Percentiles rank a stretch among this genome's conserved stretches.
Evolutionary conservation across 306 rosid species (phyloP).

Genomic region (Glycine soja): DNA sequence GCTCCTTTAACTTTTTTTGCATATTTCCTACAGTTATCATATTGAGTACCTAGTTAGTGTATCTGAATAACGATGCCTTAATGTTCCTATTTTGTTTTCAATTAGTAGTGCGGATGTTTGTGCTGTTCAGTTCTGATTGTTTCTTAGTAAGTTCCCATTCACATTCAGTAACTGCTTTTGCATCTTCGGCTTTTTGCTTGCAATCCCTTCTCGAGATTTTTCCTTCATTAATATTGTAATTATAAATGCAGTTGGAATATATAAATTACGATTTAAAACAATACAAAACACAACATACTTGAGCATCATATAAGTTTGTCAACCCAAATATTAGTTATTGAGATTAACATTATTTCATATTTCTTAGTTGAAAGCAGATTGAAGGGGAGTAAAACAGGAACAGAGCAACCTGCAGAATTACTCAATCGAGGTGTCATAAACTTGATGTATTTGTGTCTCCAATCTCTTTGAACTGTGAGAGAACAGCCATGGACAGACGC

Average conservation of each 20-base stretch:
- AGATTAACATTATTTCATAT: conserved; percentile 12
- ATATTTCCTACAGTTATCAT: not conserved
- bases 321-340: conserved; percentile 18
- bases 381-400: conserved; percentile 25
- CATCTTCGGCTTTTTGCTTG: conserved; percentile 20
- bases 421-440: conserved; percentile 25
- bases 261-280: not conserved
- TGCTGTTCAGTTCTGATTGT: not conserved
- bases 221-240: not conserved
- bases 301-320: not conserved
- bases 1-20: not conserved
- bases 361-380: conserved; percentile 13
- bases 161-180: conserved; percentile 31
- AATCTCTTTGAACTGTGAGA: conserved; percentile 1
- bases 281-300: not conserved
- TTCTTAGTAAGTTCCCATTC: not conserved
- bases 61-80: conserved; percentile 14
- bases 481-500: conserved; percentile 46
- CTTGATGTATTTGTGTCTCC: not conserved
- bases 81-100: conserved; percentile 12
- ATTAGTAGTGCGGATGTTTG: not conserved
- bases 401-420: conserved; percentile 15
- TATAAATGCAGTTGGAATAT: conserved; percentile 12
- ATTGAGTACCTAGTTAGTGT: not conserved
- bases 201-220: not conserved